Conservation (phyloP, 768 basidiomycete species). For the Dioszegia aurantiaca region DNA sequence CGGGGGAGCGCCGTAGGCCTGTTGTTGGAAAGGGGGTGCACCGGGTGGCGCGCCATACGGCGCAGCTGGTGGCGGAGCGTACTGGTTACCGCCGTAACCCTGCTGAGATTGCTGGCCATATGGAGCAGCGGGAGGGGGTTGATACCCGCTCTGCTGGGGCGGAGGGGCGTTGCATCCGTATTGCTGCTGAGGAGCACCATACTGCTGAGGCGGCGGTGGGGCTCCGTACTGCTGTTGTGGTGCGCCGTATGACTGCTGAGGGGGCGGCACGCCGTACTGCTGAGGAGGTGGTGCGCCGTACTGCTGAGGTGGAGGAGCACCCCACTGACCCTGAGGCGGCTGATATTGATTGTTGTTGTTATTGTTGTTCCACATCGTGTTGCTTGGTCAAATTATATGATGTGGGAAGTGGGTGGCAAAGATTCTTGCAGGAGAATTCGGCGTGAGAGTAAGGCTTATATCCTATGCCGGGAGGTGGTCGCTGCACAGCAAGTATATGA, state of each 20-base stretch:
- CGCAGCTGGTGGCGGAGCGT: constrained; percentile 2
- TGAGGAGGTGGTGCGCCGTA: constrained; percentile 11
- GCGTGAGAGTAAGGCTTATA: too few relatives aligned
- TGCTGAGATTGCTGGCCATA: not conserved
- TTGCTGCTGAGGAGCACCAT: constrained; percentile 16
- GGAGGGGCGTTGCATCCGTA: not conserved
- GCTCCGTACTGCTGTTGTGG: constrained; percentile 20
- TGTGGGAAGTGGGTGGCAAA: not conserved
- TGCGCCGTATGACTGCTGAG: constrained; percentile 13
- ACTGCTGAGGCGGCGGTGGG: constrained; percentile 21
- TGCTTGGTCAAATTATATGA: not conserved
- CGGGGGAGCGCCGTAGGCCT: not conserved
- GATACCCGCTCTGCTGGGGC: not conserved
- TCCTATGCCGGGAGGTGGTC: too few relatives aligned
- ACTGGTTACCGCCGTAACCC: not conserved
- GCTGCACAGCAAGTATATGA: too few relatives aligned
- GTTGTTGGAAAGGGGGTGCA: not conserved
- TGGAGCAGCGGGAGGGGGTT: not conserved
- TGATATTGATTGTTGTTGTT: constrained; percentile 9
- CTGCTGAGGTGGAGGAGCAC: constrained; percentile 11
- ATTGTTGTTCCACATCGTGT: constrained; percentile 11
- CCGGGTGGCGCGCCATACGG: constrained; percentile 11
- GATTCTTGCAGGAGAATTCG: too few relatives aligned
- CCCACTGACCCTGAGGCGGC: constrained; percentile 1
- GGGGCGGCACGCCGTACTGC: constrained; percentile 19